These are phyloP conservation scores for Aspergillus persii DNA, from an alignment of 2,329 filamentous ascomycete genomes.

Conservation along the genomic window DNA sequence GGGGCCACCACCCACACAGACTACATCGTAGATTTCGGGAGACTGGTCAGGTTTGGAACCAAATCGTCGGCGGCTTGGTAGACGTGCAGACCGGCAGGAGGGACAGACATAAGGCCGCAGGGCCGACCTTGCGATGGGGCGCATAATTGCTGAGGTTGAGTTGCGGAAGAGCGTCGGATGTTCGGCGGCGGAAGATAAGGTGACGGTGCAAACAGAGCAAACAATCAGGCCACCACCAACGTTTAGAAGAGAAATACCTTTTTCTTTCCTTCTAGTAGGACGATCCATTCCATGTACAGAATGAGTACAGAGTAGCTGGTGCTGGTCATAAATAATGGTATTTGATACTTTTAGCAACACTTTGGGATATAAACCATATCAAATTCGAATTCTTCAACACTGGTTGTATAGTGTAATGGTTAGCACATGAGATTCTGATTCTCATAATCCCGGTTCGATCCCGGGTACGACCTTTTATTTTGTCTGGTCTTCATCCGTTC, in stretches of 20 bases:
- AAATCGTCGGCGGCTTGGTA: constrained; percentile 29
- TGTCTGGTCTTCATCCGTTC: background rate
- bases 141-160: constrained; percentile 29
- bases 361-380: no score
- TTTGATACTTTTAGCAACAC: no score
- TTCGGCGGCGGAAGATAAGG: constrained; percentile 6
- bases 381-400: background rate
- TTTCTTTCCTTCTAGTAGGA: no score
- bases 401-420: background rate
- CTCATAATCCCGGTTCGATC: background rate
- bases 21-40: constrained; percentile 85
- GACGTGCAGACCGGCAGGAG: constrained; percentile 33
- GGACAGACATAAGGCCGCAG: constrained; percentile 42
- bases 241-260: no score
- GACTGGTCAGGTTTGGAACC: constrained; percentile 33
- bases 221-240: background rate
- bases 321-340: no score
- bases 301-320: no score
- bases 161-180: constrained; percentile 5
- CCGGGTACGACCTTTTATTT: background rate
- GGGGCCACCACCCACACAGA: constrained; percentile 85
- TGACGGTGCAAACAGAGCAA: constrained; percentile 2
- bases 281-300: no score
- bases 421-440: background rate
- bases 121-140: constrained; percentile 28